Evolutionary conservation across 352 stramenopile genomes (phyloP), one percentile per base, ranked within the genome.

Genomic region (Bremia lactucae): DNA sequence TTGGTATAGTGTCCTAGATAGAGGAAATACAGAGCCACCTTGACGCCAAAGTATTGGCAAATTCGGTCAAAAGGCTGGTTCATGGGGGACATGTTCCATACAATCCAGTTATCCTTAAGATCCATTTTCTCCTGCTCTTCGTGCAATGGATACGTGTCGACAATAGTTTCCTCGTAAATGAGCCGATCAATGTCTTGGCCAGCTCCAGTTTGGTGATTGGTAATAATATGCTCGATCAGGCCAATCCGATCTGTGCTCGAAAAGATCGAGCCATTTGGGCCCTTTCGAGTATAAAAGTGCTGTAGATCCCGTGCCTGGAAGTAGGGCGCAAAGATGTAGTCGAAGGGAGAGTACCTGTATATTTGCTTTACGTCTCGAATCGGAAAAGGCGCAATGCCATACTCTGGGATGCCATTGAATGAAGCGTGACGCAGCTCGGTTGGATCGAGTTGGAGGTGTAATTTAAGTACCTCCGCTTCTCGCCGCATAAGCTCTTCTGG

Each of bases 1-100:
- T 91, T 89, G 26, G 92, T 96, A 61, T 93, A 96, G 63, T 98
- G 91, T 10, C 96, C 89, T 16, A 98, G 50, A 78, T 95, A 99
- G 24, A 96, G 65, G 58, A 98, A 98, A 67, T 98, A 98, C 44
- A 98, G 95, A 15, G 87, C 86, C 43, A 99, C 86, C 59, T 98
- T 85, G 46, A 83, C 75, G 38, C 78, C 78, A 59, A 88, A 91
- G 55, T 91, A 91, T 42, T 84, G 65, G 46, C 78, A 83, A 39
- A 91, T 81, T 18, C 68, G 65, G 41, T 88, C 71, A 33, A 91
- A 85, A 0, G 78, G 78, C 52, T 91, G 78, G 36, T 63, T 73
- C 78, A 87, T 87, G 1, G 78, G 71, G 15, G 65, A 68, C 35
- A 65, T 67, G 43, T 71, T 70, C 66, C 68, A 84, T 35, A 68